Base-by-base conservation (phyloP, 768 basidiomycete genomes). In the Hebeloma cylindrosporum region DNA sequence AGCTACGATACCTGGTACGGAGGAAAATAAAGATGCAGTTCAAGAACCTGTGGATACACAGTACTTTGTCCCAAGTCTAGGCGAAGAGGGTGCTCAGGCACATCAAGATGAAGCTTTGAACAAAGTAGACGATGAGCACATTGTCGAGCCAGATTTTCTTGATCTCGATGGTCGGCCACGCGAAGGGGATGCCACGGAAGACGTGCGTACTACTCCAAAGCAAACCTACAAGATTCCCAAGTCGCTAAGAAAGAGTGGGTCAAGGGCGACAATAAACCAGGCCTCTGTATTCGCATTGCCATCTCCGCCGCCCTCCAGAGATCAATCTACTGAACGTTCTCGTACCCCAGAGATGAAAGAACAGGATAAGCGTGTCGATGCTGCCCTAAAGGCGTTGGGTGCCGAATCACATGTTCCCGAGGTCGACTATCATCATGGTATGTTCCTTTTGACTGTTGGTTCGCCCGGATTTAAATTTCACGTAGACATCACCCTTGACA, bases 401-500 rank as follows among this genome's bases (percentile, higher is more conserved):
- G 64, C 68, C 30, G 64, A 73, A 31, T 68, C 70, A 32, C 69
- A 75, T 45, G 67, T 70, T 43, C 79, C 83, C 18, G 73, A 74
- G 11, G 73, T 88, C 1, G 70, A 80, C 36, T 89, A 90, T 52
- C 78, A 78, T 23, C 68, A 77, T 32, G 74, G 85, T 81, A 42
- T 35, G 59, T 37, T 10, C 27, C 4, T 14, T 35, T 25, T 27
- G 22, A 31, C 28, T 45, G 20, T 37, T 33, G 17, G 33, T 30
- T 27, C 37, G 26, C 30, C 44, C 47, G 26, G 52, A 45, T 21
- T 14, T 39, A 11, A 11, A 32, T 28, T 14, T 17, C 11, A 6
- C 25, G 6, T 50, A 89, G 89, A 84, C 52, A 73, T 93, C 36
- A 85, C 88, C 11, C 72, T 94, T 23, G 93, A 96, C 55, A 79